Percentiles rank a stretch among this genome's conserved stretches.
phyloP scores from a whole-genome alignment of 257 asterid genomes.

The Catharanthus roseus region DNA sequence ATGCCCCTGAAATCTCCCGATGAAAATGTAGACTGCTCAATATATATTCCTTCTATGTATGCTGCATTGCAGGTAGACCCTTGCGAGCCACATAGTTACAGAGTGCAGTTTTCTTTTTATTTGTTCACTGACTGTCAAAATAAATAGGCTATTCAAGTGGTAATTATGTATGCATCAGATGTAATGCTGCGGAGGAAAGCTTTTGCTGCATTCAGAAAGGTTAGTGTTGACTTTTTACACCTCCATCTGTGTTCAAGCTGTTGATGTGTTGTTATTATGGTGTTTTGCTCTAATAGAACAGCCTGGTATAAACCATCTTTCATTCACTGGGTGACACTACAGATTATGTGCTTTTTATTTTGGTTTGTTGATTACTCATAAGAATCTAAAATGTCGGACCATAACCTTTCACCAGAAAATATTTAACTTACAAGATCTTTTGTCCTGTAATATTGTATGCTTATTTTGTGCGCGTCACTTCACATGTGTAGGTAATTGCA shows the following conservation, averaged over 20 bases:
- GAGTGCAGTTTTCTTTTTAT: constrained; percentile 6
- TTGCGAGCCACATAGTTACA: constrained; percentile 19
- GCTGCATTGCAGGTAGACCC: constrained; percentile 57
- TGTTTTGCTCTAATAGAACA: background rate
- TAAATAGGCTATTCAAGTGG: constrained; percentile 59
- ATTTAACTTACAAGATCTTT: background rate
- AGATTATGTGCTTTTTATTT: background rate
- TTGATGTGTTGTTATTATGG: background rate
- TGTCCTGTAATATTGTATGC: background rate
- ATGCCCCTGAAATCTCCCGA: constrained; percentile 24
- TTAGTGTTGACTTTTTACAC: constrained; percentile 16
- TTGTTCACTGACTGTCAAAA: constrained; percentile 17
- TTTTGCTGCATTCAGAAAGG: constrained; percentile 64
- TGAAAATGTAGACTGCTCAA: constrained; percentile 38
- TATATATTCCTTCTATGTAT: constrained; percentile 46
- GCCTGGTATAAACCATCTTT: background rate
- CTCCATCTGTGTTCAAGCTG: constrained; percentile 17
- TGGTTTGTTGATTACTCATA: background rate
- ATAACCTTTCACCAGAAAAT: background rate
- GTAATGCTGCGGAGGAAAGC: constrained; percentile 53
- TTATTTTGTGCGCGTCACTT: constrained; percentile 15
- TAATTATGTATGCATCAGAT: constrained; percentile 74
- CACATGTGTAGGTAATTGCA: constrained; percentile 53
- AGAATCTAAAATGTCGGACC: background rate
- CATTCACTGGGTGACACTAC: background rate